Base-by-base conservation (phyloP, 78 protist species). In the Cavenderia fasciculata region DNA sequence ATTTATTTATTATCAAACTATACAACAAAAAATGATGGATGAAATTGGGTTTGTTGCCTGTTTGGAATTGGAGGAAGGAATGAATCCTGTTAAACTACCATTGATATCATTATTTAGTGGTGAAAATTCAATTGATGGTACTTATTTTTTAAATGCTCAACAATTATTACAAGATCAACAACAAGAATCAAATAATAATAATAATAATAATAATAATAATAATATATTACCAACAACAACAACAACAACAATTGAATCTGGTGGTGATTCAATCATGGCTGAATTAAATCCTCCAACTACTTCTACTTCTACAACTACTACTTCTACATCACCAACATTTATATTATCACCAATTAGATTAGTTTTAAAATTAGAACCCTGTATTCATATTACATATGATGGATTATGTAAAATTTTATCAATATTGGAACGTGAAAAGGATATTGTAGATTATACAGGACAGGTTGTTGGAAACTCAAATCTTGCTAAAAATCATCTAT, bases 321-420 rank as follows among this genome's bases (percentile, higher is more conserved):
- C n/a, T n/a, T n/a, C n/a, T n/a, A 34, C 25, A 34, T 34, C 25
- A 0, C 16, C 8, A 3, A 49, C 41, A n/a, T 69, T 21, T 31
- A 59, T 75, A 41, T 29, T 27, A 16, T 79, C 88, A 4, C 40
- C 57, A 34, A 76, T 79, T 34, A 62, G 76, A 65, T 79, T 79
- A 7, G 88, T 79, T 12, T 66, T 18, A 2, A 62, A 66, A 36
- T 41, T 79, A 40, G 56, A 47, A 29, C 51, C 72, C 25, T 76
- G 76, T 33, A 23, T 79, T 2, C 4, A 63, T 31, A 52, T 79
- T 25, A 79, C 77, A 18, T 38, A 41, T 2, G 52, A 65, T n/a
- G n/a, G n/a, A n/a, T n/a, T n/a, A n/a, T n/a, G n/a, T n/a, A n/a
- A n/a, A n/a, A n/a, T n/a, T n/a, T n/a, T n/a, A n/a, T n/a, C n/a